Base-by-base conservation (phyloP, 345 rosid genomes). In the Linum lewisii region DNA sequence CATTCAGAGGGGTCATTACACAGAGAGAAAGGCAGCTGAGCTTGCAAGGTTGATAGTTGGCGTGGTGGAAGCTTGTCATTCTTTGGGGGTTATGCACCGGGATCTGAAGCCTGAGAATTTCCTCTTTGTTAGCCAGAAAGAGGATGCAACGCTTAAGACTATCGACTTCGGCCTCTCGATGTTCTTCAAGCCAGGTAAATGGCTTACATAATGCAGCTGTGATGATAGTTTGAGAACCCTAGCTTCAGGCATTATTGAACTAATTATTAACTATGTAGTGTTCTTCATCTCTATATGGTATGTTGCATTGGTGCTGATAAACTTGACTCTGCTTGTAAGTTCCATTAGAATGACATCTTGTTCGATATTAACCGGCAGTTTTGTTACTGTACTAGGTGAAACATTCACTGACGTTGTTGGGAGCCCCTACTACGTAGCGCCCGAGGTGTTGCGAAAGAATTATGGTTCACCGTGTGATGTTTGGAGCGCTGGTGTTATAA, bases 391-490 rank as follows among this genome's bases (percentile, higher is more conserved):
- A 42, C 47, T 42, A 42, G 47, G 47, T 11, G 47, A 42, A 42
- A 42, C 18, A 16, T 42, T 42, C 47, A 42, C 47, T 42, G 47
- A 42, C 4, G 47, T 42, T 42, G 47, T 42, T 42, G 47, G 47
- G 47, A 42, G 47, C 47, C 47, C 47, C 47, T 42, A 42, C 47
- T 42, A 42, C 47, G 47, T 42, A 42, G 47, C 47, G 13, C 47
- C 47, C 3, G 47, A 42, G 47, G 47, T 42, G 47, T 16, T 42
- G 47, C 47, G 47, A 1, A 42, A 42, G 47, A 14, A 42, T 42
- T 42, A 42, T 42, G 18, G 47, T 42, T 11, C 47, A 1, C 16
- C 15, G 4, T 42, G 47, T 42, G 47, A 42, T 42, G 47, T 42
- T 42, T 42, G 47, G 47, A 42, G 47, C 18, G 47, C 47, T 42